Conservation (phyloP, 148 eudicot species). For the Rhododendron simsii region DNA sequence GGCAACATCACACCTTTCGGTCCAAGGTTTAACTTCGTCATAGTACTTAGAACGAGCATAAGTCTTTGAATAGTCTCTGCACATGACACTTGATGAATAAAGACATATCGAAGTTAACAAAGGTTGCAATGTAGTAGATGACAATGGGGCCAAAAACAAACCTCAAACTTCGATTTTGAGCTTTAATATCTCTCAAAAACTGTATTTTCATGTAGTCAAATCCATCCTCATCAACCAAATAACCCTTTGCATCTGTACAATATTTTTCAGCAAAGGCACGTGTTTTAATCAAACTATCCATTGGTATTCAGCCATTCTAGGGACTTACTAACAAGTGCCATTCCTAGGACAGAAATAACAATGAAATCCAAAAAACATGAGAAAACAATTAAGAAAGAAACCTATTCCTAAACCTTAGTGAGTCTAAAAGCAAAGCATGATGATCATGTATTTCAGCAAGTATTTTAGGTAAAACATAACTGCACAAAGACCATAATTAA, state of each 20-base stretch:
- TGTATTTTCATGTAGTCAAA: conserved; percentile 82
- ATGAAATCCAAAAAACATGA: not conserved
- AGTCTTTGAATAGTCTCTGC: conserved; percentile 95
- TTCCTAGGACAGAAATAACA: not conserved
- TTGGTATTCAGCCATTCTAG: not conserved
- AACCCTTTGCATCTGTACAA: conserved; percentile 88
- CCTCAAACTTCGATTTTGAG: conserved; percentile 94
- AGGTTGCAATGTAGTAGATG: not conserved
- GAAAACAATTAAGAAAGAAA: not conserved
- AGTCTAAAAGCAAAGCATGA: not conserved
- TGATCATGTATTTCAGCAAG: not conserved
- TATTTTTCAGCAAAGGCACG: conserved; percentile 11
- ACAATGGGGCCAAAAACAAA: conserved; percentile 22
- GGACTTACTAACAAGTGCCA: not conserved
- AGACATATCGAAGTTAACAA: not conserved
- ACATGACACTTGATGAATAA: conserved; percentile 15
- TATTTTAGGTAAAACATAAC: not conserved
- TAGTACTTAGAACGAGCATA: conserved; percentile 94
- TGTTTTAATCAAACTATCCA: conserved; percentile 7
- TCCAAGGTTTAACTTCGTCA: conserved; percentile 98
- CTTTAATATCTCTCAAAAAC: conserved; percentile 81
- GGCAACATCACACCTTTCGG: conserved; percentile 91
- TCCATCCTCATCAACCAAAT: conserved; percentile 98
- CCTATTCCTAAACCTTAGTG: not conserved
- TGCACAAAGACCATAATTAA: not conserved